phyloP scores from a whole-genome alignment of 495 filamentous ascomycete species.

The Xylaria nigripes region DNA sequence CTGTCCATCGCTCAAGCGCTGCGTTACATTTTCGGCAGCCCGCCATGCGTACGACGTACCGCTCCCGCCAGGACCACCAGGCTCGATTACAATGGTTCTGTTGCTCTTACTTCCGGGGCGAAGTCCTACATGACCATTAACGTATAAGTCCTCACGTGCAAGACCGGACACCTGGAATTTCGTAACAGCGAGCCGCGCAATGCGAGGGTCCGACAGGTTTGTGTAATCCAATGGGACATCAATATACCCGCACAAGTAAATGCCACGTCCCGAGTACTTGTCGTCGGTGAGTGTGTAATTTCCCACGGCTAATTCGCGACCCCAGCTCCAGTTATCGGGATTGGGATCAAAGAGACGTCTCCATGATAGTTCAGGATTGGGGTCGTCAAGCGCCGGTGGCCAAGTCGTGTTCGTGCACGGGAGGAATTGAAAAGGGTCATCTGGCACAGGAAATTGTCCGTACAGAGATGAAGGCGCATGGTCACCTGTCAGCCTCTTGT shows the following conservation, averaged over 20 bases:
- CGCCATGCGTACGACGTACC: constrained; percentile 34
- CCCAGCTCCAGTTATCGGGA: constrained; percentile 38
- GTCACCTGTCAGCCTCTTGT: constrained; percentile 7
- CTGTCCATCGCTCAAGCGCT: constrained; percentile 32
- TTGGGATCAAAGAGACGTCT: constrained; percentile 34
- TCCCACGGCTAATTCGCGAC: constrained; percentile 6
- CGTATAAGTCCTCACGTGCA: constrained; percentile 12
- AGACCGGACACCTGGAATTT: constrained; percentile 40
- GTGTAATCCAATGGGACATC: constrained; percentile 42
- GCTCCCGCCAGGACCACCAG: constrained; percentile 40
- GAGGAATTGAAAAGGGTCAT: constrained; percentile 35
- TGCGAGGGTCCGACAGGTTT: constrained; percentile 33
- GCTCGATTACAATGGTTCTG: constrained; percentile 41
- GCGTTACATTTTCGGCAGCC: constrained; percentile 26
- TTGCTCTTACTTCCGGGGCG: constrained; percentile 30
- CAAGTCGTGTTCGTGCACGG: constrained; percentile 35
- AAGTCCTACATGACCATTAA: neutral
- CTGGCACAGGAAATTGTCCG: constrained; percentile 30
- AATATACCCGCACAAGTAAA: constrained; percentile 40
- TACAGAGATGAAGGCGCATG: constrained; percentile 19
- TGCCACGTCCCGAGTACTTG: constrained; percentile 32
- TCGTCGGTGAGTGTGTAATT: neutral
- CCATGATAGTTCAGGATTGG: constrained; percentile 27
- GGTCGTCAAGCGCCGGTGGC: constrained; percentile 31
- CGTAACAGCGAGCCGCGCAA: constrained; percentile 37